Percentiles rank a stretch among this genome's conserved stretches.
Evolutionary conservation across 129 eudicot genomes (phyloP).

Genomic region (Erigeron canadensis): DNA sequence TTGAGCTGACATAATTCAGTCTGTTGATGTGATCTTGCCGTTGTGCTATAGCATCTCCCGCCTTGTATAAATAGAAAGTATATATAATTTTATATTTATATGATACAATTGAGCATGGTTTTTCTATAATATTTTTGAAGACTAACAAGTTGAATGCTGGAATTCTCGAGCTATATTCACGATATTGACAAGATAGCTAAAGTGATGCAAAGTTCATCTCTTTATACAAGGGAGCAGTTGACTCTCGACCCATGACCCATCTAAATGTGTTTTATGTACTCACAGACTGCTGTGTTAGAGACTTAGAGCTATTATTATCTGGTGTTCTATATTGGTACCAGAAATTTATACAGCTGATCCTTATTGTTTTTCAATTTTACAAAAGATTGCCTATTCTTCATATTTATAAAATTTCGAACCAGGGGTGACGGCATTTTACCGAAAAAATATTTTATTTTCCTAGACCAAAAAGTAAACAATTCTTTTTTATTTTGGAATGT

Average conservation of each 20-base stretch:
- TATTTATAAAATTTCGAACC: no score
- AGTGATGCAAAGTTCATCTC: neutral
- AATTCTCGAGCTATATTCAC: neutral
- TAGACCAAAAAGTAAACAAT: no score
- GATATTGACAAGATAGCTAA: no score
- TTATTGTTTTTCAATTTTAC: no score
- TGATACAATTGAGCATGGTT: conserved; percentile 15
- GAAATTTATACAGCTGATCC: neutral
- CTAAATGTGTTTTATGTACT: neutral
- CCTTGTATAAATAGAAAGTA: conserved; percentile 21
- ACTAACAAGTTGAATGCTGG: conserved; percentile 17
- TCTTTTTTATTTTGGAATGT: no score
- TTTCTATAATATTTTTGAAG: conserved; percentile 8
- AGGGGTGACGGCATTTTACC: no score
- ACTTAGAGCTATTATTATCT: no score
- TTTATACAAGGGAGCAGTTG: neutral
- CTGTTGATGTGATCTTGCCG: conserved; percentile 22
- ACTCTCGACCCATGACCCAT: neutral
- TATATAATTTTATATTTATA: conserved; percentile 8
- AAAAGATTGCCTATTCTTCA: no score
- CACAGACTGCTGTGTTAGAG: neutral
- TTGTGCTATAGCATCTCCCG: neutral
- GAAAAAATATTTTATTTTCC: neutral
- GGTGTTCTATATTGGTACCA: no score
- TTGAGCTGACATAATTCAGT: conserved; percentile 25